Evolutionary conservation across 2,329 filamentous ascomycete species (phyloP), one percentile per base, ranked within the genome.

Genomic region (Mycosphaerelloides madeirae): DNA sequence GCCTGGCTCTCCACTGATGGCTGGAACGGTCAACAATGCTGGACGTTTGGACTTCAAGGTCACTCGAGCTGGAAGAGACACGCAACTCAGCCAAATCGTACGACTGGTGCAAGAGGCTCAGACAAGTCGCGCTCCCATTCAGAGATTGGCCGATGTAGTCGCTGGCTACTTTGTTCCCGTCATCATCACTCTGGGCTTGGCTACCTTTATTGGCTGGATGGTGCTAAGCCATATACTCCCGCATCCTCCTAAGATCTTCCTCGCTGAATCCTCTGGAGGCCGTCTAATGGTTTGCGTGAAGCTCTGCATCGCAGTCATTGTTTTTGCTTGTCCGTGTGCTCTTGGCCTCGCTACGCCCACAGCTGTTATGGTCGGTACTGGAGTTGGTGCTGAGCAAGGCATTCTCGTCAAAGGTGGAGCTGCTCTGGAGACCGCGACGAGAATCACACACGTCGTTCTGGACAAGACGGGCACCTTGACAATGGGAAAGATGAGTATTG

Each of bases 321-420:
- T 97, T 15, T 96, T 98, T 65, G 93, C 93, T 3, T 98, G 93
- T 62, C 93, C 93, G 14, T 98, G 93, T 63, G 93, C 93, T 1
- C 80, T 98, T n/a, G 93, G 93, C 44, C 77, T 98, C 14, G 90
- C 89, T 18, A 97, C 93, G 1, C 93, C 93, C 2, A 98, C 93
- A 0, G 93, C 93, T 2, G 90, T 98, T 64, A 97, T 98, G 93
- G 93, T 98, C 22, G 93, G 93, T 33, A 97, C 93, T n/a, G 93
- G 93, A 47, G 83, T 96, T 25, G 93, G 93, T 39, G 93, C 93
- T 2, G 87, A 96, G 67, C 85, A 95, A 57, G 93, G 93, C 18
- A 98, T 98, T 56, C 74, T 98, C n/a, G 89, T 97, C 65, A 98
- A 98, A 69, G 91, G 93, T 43, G 93, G 93, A 44, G 90, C 87